phyloP scores from a whole-genome alignment of 768 basidiomycete species.

The Agaricus blazei region DNA sequence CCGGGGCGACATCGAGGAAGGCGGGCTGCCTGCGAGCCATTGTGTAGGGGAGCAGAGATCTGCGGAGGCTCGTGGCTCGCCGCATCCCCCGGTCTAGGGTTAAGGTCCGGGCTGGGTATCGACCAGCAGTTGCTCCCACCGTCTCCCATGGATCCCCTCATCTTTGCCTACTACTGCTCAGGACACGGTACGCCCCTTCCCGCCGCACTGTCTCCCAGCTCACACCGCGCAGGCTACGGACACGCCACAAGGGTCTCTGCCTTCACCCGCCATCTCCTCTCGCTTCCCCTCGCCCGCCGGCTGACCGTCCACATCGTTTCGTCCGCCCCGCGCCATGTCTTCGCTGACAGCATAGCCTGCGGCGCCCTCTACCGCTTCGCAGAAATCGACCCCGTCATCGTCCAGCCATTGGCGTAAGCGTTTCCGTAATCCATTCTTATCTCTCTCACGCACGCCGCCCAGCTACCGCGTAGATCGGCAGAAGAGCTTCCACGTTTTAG shows the following conservation, averaged over 20 bases:
- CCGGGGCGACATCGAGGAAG: neutral
- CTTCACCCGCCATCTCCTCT: conserved; percentile 55
- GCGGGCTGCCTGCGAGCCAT: conserved; percentile 7
- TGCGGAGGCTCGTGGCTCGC: neutral
- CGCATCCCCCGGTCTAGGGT: conserved; percentile 12
- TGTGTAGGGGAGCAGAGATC: neutral
- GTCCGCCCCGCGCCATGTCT: conserved; percentile 69
- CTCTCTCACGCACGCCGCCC: conserved; percentile 10
- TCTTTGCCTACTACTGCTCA: conserved; percentile 68
- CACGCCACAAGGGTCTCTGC: conserved; percentile 82
- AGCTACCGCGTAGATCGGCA: conserved; percentile 72
- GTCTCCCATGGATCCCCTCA: conserved; percentile 15
- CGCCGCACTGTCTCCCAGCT: neutral
- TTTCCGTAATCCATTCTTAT: neutral
- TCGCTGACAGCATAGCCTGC: conserved; percentile 53
- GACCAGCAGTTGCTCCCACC: neutral
- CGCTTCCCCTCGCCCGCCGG: conserved; percentile 28
- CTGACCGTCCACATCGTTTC: conserved; percentile 63
- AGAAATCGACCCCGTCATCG: conserved; percentile 74
- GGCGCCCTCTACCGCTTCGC: conserved; percentile 69
- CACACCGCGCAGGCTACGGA: conserved; percentile 54
- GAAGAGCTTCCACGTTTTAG: conserved; percentile 60
- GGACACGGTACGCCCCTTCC: conserved; percentile 53
- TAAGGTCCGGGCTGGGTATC: conserved; percentile 7
- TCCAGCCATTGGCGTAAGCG: conserved; percentile 73